These are phyloP conservation scores for Medicago arabica DNA, from an alignment of 306 rosid species.

Conservation along the genomic window DNA sequence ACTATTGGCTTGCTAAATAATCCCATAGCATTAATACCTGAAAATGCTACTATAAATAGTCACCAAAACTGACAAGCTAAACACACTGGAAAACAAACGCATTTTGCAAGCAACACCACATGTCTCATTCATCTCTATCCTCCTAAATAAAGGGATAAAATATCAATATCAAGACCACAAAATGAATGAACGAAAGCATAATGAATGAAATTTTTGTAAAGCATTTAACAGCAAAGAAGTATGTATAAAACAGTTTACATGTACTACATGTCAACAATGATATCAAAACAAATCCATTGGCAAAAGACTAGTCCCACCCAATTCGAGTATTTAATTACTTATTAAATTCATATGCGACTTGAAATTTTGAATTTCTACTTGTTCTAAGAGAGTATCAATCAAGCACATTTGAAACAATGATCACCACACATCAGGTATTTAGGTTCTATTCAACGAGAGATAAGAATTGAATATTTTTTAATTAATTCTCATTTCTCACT, in stretches of 20 bases:
- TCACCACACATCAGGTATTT: constrained; percentile 1
- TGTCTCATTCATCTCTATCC: not conserved
- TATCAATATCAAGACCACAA: constrained; percentile 8
- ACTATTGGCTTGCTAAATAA: constrained; percentile 17
- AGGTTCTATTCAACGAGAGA: not conserved
- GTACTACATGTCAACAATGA: not conserved
- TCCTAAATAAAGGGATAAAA: not conserved
- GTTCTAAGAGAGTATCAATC: not conserved
- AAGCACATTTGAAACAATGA: constrained; percentile 18
- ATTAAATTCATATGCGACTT: constrained; percentile 1
- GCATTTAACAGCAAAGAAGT: not conserved
- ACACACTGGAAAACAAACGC: not conserved
- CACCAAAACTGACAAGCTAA: not conserved
- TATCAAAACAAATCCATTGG: not conserved
- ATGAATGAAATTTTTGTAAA: too few relatives aligned
- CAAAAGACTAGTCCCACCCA: not conserved
- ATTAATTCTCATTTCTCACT: constrained; percentile 8
- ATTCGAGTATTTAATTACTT: not conserved
- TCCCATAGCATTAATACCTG: not conserved
- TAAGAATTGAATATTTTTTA: constrained; percentile 14
- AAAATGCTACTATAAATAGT: constrained; percentile 27
- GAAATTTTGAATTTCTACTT: constrained; percentile 11
- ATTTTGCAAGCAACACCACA: not conserved
- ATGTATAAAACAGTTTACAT: constrained; percentile 1
- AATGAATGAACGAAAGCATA: not conserved